Conservation (phyloP, 768 basidiomycete species). For the Leccinum arenicola region DNA sequence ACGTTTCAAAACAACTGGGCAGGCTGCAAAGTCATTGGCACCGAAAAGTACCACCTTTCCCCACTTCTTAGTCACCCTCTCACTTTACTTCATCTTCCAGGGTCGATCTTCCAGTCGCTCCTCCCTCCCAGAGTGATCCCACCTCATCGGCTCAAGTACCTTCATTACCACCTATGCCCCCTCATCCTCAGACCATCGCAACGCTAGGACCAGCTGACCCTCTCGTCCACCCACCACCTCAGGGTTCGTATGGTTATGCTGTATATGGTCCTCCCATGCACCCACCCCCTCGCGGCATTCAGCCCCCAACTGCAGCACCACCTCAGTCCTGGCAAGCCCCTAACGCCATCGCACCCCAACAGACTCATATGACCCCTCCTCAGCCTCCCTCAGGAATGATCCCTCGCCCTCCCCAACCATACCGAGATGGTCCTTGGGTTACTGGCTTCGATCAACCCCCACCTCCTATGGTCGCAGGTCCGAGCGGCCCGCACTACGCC, state of each 20-base stretch:
- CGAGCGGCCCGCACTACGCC: constrained; percentile 46
- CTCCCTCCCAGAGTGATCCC: constrained; percentile 23
- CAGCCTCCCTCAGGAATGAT: constrained; percentile 45
- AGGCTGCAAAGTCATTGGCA: constrained; percentile 76
- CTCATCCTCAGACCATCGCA: constrained; percentile 27
- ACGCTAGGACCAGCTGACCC: constrained; percentile 28
- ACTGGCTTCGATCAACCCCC: constrained; percentile 50
- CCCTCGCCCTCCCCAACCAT: constrained; percentile 42
- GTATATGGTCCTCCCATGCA: constrained; percentile 43
- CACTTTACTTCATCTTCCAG: constrained; percentile 9
- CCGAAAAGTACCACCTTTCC: constrained; percentile 54
- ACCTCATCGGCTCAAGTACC: constrained; percentile 25
- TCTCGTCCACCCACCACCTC: constrained; percentile 30
- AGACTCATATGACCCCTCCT: constrained; percentile 54
- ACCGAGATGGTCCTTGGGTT: constrained; percentile 56
- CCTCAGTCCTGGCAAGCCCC: constrained; percentile 67
- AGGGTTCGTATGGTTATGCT: constrained; percentile 29
- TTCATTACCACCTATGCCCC: constrained; percentile 24
- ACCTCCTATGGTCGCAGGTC: constrained; percentile 45
- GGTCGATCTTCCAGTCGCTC: constrained; percentile 23
- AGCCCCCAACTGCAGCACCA: constrained; percentile 44
- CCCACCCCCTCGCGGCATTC: constrained; percentile 39
- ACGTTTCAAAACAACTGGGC: constrained; percentile 78
- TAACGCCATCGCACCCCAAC: constrained; percentile 60
- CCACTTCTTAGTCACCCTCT: not conserved